phyloP scores from a whole-genome alignment of 2,329 filamentous ascomycete species.

The Aschersonia sp. region DNA sequence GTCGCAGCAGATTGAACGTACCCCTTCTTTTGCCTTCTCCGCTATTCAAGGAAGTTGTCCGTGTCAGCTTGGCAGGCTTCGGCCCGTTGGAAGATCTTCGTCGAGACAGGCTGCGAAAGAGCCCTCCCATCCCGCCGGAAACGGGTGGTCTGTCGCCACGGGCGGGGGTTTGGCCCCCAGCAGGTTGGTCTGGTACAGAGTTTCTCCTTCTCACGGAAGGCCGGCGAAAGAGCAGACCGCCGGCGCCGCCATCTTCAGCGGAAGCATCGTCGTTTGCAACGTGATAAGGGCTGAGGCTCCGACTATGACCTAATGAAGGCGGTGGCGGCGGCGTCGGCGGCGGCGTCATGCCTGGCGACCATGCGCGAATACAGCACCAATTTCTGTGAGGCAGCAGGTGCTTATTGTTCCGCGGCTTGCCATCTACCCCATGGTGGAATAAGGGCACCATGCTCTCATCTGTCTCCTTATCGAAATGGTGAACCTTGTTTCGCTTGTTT shows the following conservation, averaged over 20 bases:
- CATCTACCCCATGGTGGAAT: constrained; percentile 79
- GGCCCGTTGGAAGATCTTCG: constrained; percentile 19
- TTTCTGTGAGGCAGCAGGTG: constrained; percentile 79
- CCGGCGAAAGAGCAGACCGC: constrained; percentile 25
- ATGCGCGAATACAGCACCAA: constrained; percentile 86
- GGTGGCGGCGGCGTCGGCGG: constrained; percentile 57
- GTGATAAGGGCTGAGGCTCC: constrained; percentile 23
- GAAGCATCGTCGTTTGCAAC: neutral
- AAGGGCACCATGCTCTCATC: constrained; percentile 95
- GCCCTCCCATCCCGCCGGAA: constrained; percentile 25
- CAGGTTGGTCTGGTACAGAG: constrained; percentile 19
- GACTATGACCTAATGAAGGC: constrained; percentile 30
- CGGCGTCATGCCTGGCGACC: constrained; percentile 65
- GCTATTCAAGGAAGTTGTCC: constrained; percentile 47
- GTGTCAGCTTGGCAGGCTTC: constrained; percentile 28
- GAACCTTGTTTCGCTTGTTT: constrained; percentile 80
- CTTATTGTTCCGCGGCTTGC: constrained; percentile 82
- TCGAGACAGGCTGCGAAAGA: constrained; percentile 30
- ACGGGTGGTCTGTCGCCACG: constrained; percentile 33
- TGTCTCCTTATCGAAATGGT: constrained; percentile 60
- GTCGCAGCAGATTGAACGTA: constrained; percentile 26
- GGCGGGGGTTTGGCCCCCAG: constrained; percentile 21
- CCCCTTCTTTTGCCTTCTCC: constrained; percentile 31
- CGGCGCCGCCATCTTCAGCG: constrained; percentile 13
- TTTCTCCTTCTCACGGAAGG: constrained; percentile 16